A percentile compares a stretch with the other conserved stretches of the same genome.
phyloP scores from a whole-genome alignment of 768 basidiomycete genomes.

The Naganishia vaughanmartiniae region DNA sequence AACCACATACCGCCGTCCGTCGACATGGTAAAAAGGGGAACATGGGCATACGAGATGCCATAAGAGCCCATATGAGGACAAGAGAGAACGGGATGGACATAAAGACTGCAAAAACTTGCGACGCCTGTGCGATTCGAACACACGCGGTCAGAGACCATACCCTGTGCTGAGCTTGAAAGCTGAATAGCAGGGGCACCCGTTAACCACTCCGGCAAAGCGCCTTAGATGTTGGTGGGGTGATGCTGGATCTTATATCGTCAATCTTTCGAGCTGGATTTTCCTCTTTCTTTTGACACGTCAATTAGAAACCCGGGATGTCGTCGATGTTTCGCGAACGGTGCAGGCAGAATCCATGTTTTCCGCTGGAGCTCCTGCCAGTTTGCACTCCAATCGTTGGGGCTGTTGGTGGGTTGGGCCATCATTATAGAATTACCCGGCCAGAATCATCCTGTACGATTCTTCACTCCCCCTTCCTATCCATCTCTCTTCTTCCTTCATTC shows the following conservation, averaged over 20 bases:
- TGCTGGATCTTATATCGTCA: neutral
- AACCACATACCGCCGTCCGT: no score
- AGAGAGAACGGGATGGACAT: neutral
- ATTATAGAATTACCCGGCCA: neutral
- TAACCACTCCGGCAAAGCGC: constrained; percentile 90
- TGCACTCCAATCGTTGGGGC: constrained; percentile 2
- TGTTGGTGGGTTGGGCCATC: neutral
- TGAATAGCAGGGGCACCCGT: constrained; percentile 72
- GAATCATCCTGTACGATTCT: neutral
- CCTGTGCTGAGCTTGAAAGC: constrained; percentile 34
- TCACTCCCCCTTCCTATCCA: neutral
- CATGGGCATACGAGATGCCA: no score
- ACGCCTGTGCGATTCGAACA: constrained; percentile 47
- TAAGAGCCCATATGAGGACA: no score
- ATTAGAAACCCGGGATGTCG: neutral
- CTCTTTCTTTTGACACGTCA: constrained; percentile 3
- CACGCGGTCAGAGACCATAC: constrained; percentile 43
- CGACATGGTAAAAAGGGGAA: no score
- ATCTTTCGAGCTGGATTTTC: neutral
- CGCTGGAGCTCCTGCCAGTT: neutral
- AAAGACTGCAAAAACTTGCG: constrained; percentile 31
- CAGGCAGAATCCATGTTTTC: constrained; percentile 24
- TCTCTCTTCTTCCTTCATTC: neutral
- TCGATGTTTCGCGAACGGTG: constrained; percentile 23
- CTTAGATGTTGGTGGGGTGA: neutral